phyloP scores from a whole-genome alignment of 345 rosid species.

The Linum tenue region DNA sequence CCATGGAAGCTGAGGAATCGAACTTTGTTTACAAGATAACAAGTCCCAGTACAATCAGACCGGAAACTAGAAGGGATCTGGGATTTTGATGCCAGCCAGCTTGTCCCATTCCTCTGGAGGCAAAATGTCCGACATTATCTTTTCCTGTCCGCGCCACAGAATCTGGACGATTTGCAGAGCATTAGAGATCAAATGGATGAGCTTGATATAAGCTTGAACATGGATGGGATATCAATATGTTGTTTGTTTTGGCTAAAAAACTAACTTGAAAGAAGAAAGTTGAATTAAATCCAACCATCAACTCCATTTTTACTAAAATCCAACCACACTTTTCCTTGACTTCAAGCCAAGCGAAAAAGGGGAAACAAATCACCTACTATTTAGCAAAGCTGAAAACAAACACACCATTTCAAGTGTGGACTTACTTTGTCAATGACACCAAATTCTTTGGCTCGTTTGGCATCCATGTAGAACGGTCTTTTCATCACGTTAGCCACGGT shows the following conservation, averaged over 20 bases:
- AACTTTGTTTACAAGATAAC: not conserved
- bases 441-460: constrained; percentile 62
- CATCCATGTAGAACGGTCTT: constrained; percentile 66
- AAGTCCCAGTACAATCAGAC: not conserved
- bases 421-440: constrained; percentile 83
- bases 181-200: not conserved
- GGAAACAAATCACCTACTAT: too few species aligned
- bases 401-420: not conserved
- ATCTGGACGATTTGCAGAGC: constrained; percentile 31
- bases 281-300: too few species aligned
- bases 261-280: too few species aligned
- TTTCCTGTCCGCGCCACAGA: constrained; percentile 72
- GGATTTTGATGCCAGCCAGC: constrained; percentile 45
- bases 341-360: too few species aligned
- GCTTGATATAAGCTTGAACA: not conserved
- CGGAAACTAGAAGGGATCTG: constrained; percentile 26
- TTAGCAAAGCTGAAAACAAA: too few species aligned
- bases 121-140: constrained; percentile 51
- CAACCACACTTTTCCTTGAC: too few species aligned
- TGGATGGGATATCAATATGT: not conserved
- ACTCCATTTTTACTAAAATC: too few species aligned
- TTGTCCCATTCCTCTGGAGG: constrained; percentile 69
- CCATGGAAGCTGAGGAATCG: too few species aligned
- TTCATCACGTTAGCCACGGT: constrained; percentile 54
- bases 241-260: too few species aligned